Percentiles rank a stretch among this genome's conserved stretches.
phyloP scores from a whole-genome alignment of 371 early-diverging fungal species.

The Syncephalastrum monosporum region DNA sequence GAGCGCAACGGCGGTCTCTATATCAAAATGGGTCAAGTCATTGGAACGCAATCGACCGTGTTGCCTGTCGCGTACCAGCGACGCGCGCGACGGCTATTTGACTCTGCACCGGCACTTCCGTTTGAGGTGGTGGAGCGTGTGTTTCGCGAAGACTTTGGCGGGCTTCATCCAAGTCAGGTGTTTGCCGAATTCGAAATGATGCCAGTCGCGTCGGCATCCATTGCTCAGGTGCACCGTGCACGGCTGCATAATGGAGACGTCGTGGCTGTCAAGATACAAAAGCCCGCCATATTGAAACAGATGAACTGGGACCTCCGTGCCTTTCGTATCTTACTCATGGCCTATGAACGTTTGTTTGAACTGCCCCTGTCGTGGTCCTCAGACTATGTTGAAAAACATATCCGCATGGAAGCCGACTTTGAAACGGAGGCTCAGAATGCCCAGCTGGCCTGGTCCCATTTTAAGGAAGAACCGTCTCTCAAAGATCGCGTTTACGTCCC shows the following conservation, averaged over 20 bases:
- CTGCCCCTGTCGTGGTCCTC: conserved; percentile 82
- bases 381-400: conserved; percentile 73
- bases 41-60: conserved; percentile 78
- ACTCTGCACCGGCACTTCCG: conserved; percentile 79
- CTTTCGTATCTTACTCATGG: conserved; percentile 54
- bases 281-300: conserved; percentile 82
- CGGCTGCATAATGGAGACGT: conserved; percentile 66
- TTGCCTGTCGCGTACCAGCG: conserved; percentile 75
- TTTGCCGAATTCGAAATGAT: conserved; percentile 69
- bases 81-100: conserved; percentile 75
- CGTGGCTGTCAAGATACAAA: conserved; percentile 94
- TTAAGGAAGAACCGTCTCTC: conserved; percentile 59
- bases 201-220: conserved; percentile 89
- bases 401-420: conserved; percentile 84
- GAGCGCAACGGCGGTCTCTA: conserved; percentile 84
- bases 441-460: conserved; percentile 54
- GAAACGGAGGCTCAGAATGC: conserved; percentile 79
- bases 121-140: conserved; percentile 68
- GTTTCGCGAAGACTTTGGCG: conserved; percentile 66
- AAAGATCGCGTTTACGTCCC: conserved; percentile 72
- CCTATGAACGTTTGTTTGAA: conserved; percentile 79
- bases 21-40: conserved; percentile 89
- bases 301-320: conserved; percentile 84
- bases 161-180: conserved; percentile 57
- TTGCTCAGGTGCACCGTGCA: conserved; percentile 93